A percentile compares a stretch with the other conserved stretches of the same genome.
Conservation (phyloP, 139 green algal species). For the Yamagishiella unicocca region DNA sequence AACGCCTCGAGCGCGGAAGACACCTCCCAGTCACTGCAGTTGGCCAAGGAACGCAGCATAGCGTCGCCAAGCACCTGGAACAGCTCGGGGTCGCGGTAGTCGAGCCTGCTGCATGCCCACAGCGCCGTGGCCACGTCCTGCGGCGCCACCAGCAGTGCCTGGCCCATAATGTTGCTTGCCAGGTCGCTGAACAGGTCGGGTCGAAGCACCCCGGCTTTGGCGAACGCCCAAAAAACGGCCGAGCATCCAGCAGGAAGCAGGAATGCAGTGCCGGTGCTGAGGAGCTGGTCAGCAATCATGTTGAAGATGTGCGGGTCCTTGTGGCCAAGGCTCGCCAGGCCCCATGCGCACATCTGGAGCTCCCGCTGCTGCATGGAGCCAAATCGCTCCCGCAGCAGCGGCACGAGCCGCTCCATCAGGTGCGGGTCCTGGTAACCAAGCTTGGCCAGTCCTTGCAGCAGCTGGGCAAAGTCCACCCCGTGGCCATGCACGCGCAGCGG, state of each 20-base stretch:
- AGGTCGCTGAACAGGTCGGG: conserved; percentile 6
- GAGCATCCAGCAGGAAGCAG: conserved; percentile 3
- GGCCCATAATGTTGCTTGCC: conserved; percentile 21
- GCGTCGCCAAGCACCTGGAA: conserved; percentile 22
- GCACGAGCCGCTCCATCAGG: conserved; percentile 2
- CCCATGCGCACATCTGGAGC: conserved; percentile 24
- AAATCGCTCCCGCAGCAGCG: neutral
- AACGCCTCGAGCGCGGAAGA: conserved; percentile 14
- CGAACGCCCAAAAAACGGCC: conserved; percentile 3
- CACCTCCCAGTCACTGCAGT: conserved; percentile 8
- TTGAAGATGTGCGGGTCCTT: neutral
- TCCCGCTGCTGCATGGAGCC: conserved; percentile 16
- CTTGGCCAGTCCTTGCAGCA: conserved; percentile 51
- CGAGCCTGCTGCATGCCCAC: neutral
- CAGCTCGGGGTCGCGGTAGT: neutral
- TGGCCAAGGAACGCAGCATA: neutral
- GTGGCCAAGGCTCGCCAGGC: neutral
- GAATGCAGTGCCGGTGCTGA: conserved; percentile 2
- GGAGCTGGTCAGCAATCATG: neutral
- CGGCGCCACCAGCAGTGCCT: conserved; percentile 28
- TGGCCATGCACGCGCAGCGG: conserved; percentile 39
- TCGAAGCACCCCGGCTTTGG: neutral
- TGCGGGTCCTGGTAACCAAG: neutral
- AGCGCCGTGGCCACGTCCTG: conserved; percentile 25
- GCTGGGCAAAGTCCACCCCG: conserved; percentile 48